These are phyloP conservation scores for Penicillium manginii DNA, from an alignment of 495 filamentous ascomycete species.

Conservation along the genomic window DNA sequence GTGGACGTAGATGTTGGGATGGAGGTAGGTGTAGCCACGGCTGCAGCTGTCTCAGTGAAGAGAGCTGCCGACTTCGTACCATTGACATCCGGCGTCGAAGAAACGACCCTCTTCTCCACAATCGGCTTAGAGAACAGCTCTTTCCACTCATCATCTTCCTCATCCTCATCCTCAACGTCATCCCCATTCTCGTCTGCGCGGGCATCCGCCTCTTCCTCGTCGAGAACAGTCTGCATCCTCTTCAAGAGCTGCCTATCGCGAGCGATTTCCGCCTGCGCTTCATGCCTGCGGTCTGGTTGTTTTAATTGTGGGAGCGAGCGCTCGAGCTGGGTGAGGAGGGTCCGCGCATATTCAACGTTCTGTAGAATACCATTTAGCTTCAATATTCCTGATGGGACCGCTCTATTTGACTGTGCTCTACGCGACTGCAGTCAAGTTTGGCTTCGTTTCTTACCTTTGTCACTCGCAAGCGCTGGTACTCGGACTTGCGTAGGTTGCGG, in stretches of 20 bases:
- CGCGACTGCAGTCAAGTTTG: too few relatives aligned
- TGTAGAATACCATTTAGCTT: constrained; percentile 26
- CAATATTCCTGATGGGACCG: too few relatives aligned
- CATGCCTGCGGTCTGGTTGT: constrained; percentile 64
- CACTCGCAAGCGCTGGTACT: constrained; percentile 72
- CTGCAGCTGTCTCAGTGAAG: constrained; percentile 20
- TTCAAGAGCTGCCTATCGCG: constrained; percentile 67
- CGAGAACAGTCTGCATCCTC: constrained; percentile 62
- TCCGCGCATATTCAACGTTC: constrained; percentile 82
- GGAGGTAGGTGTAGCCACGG: constrained; percentile 5
- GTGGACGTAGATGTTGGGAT: constrained; percentile 1
- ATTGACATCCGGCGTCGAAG: constrained; percentile 9
- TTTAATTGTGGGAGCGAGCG: constrained; percentile 70
- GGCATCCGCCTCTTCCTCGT: constrained; percentile 38
- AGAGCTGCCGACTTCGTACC: constrained; percentile 20
- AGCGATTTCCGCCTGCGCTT: constrained; percentile 67
- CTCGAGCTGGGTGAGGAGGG: constrained; percentile 75
- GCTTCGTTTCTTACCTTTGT: constrained; percentile 23
- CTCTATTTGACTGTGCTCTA: too few relatives aligned
- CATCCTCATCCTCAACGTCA: constrained; percentile 25
- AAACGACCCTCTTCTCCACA: not conserved
- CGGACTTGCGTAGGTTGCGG: constrained; percentile 61
- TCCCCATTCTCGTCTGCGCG: constrained; percentile 34
- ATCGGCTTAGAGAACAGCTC: constrained; percentile 37
- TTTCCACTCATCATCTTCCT: constrained; percentile 43